Base-by-base conservation (phyloP, 805 yeast species). In the Monosporozyma servazzii region DNA sequence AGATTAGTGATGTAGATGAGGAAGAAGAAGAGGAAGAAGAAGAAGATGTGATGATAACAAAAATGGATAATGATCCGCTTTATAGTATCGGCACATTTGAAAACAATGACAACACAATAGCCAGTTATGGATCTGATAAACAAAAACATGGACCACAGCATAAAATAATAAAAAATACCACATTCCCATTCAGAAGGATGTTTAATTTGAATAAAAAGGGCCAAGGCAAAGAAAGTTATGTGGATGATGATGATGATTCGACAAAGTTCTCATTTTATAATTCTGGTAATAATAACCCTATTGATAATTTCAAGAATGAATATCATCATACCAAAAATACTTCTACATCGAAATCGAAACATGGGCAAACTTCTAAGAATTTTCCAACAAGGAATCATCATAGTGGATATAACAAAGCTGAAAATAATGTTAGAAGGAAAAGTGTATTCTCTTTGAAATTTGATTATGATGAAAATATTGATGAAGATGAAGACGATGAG, bases 401-500 rank as follows among this genome's bases (percentile, higher is more conserved):
- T 18, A 13, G 5, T 18, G 25, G 21, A 37, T 20, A 18, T 20
- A 37, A 37, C 13, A n/a, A 9, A 18, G 18, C 17, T 39, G 37
- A 15, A 7, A 39, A 39, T 39, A 20, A 18, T 39, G n/a, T 9
- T 21, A 42, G 27, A n/a, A 48, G 43, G 8, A 37, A 40, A 40
- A 51, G 54, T 31, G 52, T 51, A 20, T 64, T 60, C 48, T 58
- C 62, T 13, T 57, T 63, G 58, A 61, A 61, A 27, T 64, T 64
- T 51, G 68, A 65, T 49, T 64, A 62, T 48, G 65, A 64, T 51
- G 66, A 63, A 31, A 59, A 58, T 47, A 47, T 64, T 3, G 67
- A 64, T 20, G 66, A 65, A 18, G 67, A 65, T 33, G 70, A 66
- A 15, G 70, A 66, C 21, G 68, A 64, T 18, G 67, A 60, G 13